A percentile compares a stretch with the other conserved stretches of the same genome.
These are phyloP conservation scores for Alternaria metachromatica DNA, from an alignment of 2,329 filamentous ascomycete species.

Conservation along the genomic window DNA sequence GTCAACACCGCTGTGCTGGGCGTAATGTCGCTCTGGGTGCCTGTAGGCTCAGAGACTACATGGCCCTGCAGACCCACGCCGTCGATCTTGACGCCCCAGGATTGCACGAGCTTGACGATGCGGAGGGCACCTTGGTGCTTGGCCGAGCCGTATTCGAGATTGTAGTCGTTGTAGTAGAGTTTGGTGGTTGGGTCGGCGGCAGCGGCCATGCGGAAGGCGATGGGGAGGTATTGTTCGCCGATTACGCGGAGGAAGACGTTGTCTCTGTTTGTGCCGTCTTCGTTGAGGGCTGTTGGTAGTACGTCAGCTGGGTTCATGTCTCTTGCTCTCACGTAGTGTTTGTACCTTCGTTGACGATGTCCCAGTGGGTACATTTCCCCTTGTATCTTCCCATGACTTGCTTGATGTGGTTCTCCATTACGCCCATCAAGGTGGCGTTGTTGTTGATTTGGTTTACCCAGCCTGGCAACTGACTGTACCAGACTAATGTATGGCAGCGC, in stretches of 20 bases:
- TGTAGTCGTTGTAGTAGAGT: constrained; percentile 70
- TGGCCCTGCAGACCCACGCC: constrained; percentile 69
- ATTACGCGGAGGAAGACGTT: constrained; percentile 64
- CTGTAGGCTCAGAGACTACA: constrained; percentile 59
- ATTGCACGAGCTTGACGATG: constrained; percentile 47
- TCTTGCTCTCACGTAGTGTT: background rate
- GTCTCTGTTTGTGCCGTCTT: constrained; percentile 62
- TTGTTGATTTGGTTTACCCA: constrained; percentile 47
- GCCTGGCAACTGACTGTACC: constrained; percentile 47
- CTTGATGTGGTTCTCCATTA: constrained; percentile 51
- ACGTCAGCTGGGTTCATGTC: background rate
- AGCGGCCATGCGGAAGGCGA: constrained; percentile 65
- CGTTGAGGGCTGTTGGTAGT: constrained; percentile 56
- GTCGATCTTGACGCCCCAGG: constrained; percentile 59
- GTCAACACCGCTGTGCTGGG: constrained; percentile 55
- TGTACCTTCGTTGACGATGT: constrained; percentile 46
- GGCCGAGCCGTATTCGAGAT: constrained; percentile 62
- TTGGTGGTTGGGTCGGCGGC: constrained; percentile 64
- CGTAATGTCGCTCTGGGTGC: constrained; percentile 47
- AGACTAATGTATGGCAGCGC: constrained; percentile 51
- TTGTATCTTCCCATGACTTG: constrained; percentile 45
- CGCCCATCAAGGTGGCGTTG: constrained; percentile 46
- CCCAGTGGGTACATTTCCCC: constrained; percentile 48
- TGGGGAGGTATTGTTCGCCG: constrained; percentile 62
- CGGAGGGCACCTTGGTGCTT: constrained; percentile 44